Evolutionary conservation across 306 rosid species (phyloP), one percentile per base, ranked within the genome.

Genomic region (Pyrus pyrifolia): DNA sequence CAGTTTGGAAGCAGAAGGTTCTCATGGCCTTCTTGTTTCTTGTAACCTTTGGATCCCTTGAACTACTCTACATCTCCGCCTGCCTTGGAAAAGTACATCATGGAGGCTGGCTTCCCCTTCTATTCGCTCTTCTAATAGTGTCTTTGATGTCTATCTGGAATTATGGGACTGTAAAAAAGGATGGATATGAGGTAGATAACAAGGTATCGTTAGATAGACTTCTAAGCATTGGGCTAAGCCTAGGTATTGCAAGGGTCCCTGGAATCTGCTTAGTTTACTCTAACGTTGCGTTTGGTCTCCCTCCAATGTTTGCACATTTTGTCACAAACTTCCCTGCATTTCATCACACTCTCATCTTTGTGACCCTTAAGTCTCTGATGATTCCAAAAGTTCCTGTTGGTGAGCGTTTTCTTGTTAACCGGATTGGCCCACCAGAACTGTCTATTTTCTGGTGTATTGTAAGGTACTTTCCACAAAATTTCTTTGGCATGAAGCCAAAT

Each of bases 181-280:
- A 80, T 51, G 70, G 29, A 51, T 80, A 61, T 75, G 83, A 80
- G 65, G 51, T 80, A 15, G 71, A 75, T 29, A 76, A 81, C 80
- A 81, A 70, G 73, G 73, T 81, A 13, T 71, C 73, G 58, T 25
- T 81, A 55, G 77, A 81, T 62, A 75, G 80, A 60, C 68, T 81
- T 38, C 69, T 81, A 30, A 72, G 62, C 67, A 6, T 67, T 45
- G 77, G 73, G n/a, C 68, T 68, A 44, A 76, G 73, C 55, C 30
- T 76, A 23, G 84, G 84, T 23, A 73, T 79, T 21, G 22, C 70
- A 19, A 66, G 78, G 53, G 82, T 79, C 31, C 82, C 82, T 58
- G 83, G 83, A 30, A 80, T 80, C 70, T 76, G 83, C 62, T 74
- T 80, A n/a, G 79, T 74, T 33, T 80, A 73, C 75, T 64, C 83